Conservation (phyloP, 306 rosid genomes). For the Psophocarpus tetragonolobus region DNA sequence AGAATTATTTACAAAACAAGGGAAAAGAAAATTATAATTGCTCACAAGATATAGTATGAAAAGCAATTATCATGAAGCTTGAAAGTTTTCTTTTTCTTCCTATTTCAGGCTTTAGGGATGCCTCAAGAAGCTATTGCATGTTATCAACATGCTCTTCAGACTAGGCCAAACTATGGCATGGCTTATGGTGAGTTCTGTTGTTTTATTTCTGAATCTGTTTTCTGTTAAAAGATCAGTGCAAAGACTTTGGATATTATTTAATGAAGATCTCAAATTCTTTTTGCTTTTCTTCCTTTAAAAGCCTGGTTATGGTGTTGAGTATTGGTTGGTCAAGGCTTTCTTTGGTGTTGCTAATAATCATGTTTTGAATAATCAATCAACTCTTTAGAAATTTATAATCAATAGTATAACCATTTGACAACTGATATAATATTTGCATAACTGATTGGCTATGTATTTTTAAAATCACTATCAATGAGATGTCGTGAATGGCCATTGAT, state of each 20-base stretch:
- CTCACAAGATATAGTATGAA: no score
- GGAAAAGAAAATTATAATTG: no score
- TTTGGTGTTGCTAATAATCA: not conserved
- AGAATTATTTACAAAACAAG: no score
- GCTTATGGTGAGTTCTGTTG: conserved; percentile 72
- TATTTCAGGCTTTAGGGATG: conserved; percentile 89
- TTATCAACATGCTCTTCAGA: conserved; percentile 91
- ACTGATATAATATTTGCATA: not conserved
- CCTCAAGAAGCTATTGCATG: conserved; percentile 95
- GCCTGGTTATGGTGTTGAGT: not conserved
- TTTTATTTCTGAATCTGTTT: conserved; percentile 2
- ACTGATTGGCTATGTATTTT: not conserved
- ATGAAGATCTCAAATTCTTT: not conserved
- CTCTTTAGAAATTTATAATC: not conserved
- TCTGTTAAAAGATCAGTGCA: conserved; percentile 4
- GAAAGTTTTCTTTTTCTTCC: conserved; percentile 34
- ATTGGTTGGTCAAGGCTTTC: conserved; percentile 2
- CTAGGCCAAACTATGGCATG: conserved; percentile 88
- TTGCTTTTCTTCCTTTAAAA: not conserved
- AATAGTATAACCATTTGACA: not conserved
- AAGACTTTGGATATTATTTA: not conserved
- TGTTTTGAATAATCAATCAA: not conserved
- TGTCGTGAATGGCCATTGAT: not conserved
- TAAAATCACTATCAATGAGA: not conserved
- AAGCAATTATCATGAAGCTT: no score